Conservation (phyloP, 495 filamentous ascomycete species). For the Cetradonia linearis region DNA sequence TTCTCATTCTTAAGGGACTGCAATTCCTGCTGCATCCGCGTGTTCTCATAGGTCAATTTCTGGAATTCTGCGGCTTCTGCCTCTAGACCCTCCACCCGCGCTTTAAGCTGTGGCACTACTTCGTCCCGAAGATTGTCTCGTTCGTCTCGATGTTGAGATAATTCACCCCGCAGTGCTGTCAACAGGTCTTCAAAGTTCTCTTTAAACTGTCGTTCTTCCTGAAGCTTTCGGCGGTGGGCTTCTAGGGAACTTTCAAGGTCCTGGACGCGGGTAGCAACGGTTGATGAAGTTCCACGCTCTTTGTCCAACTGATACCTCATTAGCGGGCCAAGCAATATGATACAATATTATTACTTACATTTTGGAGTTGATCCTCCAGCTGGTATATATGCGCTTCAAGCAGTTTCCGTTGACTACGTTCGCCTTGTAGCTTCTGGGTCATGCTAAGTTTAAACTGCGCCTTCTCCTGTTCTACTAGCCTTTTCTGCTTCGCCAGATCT, state of each 20-base stretch:
- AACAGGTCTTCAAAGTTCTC: conserved; percentile 91
- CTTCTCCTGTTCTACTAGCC: conserved; percentile 82
- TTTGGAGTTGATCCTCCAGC: conserved; percentile 64
- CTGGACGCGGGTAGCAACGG: conserved; percentile 43
- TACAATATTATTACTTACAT: conserved; percentile 29
- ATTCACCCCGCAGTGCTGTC: conserved; percentile 68
- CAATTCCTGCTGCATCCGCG: conserved; percentile 72
- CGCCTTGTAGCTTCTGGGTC: conserved; percentile 72
- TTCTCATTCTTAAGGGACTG: conserved; percentile 53
- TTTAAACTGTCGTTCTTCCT: conserved; percentile 78
- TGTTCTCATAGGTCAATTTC: conserved; percentile 60
- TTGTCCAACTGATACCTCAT: conserved; percentile 34
- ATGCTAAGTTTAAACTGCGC: conserved; percentile 78
- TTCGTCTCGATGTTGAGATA: conserved; percentile 75
- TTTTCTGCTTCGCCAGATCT: conserved; percentile 72
- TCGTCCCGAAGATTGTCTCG: conserved; percentile 86
- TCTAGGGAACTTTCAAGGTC: conserved; percentile 75
- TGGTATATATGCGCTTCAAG: conserved; percentile 74
- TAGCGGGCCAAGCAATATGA: neutral
- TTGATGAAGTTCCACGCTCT: conserved; percentile 22
- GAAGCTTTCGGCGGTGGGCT: conserved; percentile 66
- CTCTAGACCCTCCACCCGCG: conserved; percentile 69
- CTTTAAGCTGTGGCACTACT: conserved; percentile 60
- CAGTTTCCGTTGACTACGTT: conserved; percentile 59
- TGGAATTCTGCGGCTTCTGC: conserved; percentile 55